Conservation (phyloP, 768 basidiomycete species). For the Boletellus ananas region DNA sequence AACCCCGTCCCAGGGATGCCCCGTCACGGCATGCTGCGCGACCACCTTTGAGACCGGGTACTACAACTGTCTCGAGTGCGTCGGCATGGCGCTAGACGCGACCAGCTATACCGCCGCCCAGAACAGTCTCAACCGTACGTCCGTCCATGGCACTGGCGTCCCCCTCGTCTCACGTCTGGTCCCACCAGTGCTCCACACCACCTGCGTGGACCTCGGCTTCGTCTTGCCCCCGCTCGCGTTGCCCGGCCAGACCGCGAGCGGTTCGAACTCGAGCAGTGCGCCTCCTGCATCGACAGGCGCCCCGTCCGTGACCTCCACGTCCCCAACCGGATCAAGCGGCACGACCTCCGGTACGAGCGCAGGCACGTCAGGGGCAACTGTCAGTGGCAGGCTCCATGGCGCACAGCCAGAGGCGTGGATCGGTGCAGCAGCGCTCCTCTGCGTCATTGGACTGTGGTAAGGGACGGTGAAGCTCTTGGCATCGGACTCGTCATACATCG, state of each 20-base stretch:
- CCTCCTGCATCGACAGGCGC: neutral
- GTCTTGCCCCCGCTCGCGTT: slow-evolving; percentile 21
- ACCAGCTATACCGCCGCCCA: slow-evolving; percentile 31
- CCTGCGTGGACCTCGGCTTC: slow-evolving; percentile 26
- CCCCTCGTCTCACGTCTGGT: neutral
- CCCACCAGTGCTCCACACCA: slow-evolving; percentile 19
- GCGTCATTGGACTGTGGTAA: slow-evolving; percentile 12
- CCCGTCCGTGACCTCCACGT: neutral
- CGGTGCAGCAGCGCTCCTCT: slow-evolving; percentile 7
- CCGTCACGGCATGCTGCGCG: slow-evolving; percentile 37
- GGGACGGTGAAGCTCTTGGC: neutral
- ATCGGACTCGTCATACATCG: neutral
- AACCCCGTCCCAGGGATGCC: slow-evolving; percentile 23
- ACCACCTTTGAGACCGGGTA: slow-evolving; percentile 36
- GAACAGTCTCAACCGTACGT: slow-evolving; percentile 34
- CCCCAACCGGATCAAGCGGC: slow-evolving; percentile 1
- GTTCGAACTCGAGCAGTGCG: slow-evolving; percentile 8
- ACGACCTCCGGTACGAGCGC: no score
- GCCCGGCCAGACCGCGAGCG: slow-evolving; percentile 23
- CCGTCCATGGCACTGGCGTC: neutral
- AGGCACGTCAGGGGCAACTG: neutral
- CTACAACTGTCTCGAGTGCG: slow-evolving; percentile 42
- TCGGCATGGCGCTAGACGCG: slow-evolving; percentile 26
- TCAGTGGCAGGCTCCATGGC: neutral
- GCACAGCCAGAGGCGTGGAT: neutral